Evolutionary conservation across 768 basidiomycete genomes (phyloP).

Genomic region (Ramaria sp.): DNA sequence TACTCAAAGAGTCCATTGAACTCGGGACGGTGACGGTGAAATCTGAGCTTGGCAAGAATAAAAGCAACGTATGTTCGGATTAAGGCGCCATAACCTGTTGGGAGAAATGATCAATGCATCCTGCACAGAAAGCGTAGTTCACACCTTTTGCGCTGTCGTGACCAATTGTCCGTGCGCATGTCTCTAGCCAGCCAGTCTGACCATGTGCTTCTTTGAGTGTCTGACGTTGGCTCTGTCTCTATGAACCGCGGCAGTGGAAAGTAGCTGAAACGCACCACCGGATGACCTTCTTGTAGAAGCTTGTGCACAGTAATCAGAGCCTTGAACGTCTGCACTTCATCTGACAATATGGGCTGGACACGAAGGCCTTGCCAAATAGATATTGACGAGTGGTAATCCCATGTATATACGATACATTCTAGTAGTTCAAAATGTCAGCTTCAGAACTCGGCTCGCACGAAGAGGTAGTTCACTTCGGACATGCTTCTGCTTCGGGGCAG

Average conservation of each 20-base stretch:
- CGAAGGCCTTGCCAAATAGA: slow-evolving; percentile 97
- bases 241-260: slow-evolving; percentile 10
- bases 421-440: slow-evolving; percentile 8
- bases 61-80: slow-evolving; percentile 96
- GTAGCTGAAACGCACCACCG: slow-evolving; percentile 48
- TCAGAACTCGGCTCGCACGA: background rate
- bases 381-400: slow-evolving; percentile 97
- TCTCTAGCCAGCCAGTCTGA: slow-evolving; percentile 97
- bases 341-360: slow-evolving; percentile 92
- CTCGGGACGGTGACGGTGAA: slow-evolving; percentile 90
- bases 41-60: slow-evolving; percentile 87
- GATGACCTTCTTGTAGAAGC: slow-evolving; percentile 95
- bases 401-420: slow-evolving; percentile 99
- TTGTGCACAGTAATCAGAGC: slow-evolving; percentile 97
- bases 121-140: slow-evolving; percentile 9
- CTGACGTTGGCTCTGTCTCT: slow-evolving; percentile 27
- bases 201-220: slow-evolving; percentile 94
- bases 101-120: slow-evolving; percentile 1
- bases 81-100: slow-evolving; percentile 69
- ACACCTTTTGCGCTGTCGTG: slow-evolving; percentile 68
- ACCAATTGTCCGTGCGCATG: slow-evolving; percentile 84
- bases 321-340: slow-evolving; percentile 98
- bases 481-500: slow-evolving; percentile 98
- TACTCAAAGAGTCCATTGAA: slow-evolving; percentile 99
- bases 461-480: slow-evolving; percentile 61